Evolutionary conservation across 257 asterid species (phyloP).

Genomic region (Petunia axillaris): DNA sequence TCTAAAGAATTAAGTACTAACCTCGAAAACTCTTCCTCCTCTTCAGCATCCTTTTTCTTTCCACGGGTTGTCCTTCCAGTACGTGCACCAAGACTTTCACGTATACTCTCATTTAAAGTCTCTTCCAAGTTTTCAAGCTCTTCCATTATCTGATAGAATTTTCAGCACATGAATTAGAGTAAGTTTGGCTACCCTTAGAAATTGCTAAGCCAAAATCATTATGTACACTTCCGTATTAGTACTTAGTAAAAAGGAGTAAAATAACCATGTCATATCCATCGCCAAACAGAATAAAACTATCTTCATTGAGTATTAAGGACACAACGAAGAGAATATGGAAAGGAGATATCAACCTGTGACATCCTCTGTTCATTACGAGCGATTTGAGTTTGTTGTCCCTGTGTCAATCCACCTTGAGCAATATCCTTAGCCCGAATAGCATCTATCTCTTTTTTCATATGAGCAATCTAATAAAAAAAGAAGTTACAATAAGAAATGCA

Average conservation of each 20-base stretch:
- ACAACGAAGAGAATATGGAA: neutral
- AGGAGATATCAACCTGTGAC: slow-evolving; percentile 60
- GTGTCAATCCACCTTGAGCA: slow-evolving; percentile 98
- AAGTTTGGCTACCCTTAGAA: neutral
- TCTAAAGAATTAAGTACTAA: slow-evolving; percentile 27
- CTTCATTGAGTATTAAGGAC: neutral
- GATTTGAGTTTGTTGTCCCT: slow-evolving; percentile 99
- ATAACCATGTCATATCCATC: slow-evolving; percentile 7
- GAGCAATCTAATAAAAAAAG: slow-evolving; percentile 67
- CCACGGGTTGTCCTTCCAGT: slow-evolving; percentile 62
- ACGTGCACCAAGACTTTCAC: slow-evolving; percentile 93
- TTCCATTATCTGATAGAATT: slow-evolving; percentile 68
- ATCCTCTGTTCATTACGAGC: slow-evolving; percentile 99
- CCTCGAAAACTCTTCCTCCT: slow-evolving; percentile 76
- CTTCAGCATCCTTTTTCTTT: slow-evolving; percentile 69
- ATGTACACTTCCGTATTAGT: neutral
- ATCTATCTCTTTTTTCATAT: slow-evolving; percentile 99
- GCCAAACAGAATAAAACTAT: slow-evolving; percentile 8
- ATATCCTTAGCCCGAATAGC: slow-evolving; percentile 98
- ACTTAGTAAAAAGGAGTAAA: slow-evolving; percentile 18
- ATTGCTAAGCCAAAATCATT: neutral
- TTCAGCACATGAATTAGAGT: slow-evolving; percentile 26
- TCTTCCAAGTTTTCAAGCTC: slow-evolving; percentile 99
- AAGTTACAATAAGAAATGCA: slow-evolving; percentile 8
- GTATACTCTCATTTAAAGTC: slow-evolving; percentile 93